phyloP scores from a whole-genome alignment of 23 red algal species.

The Gracilaria gracilis region DNA sequence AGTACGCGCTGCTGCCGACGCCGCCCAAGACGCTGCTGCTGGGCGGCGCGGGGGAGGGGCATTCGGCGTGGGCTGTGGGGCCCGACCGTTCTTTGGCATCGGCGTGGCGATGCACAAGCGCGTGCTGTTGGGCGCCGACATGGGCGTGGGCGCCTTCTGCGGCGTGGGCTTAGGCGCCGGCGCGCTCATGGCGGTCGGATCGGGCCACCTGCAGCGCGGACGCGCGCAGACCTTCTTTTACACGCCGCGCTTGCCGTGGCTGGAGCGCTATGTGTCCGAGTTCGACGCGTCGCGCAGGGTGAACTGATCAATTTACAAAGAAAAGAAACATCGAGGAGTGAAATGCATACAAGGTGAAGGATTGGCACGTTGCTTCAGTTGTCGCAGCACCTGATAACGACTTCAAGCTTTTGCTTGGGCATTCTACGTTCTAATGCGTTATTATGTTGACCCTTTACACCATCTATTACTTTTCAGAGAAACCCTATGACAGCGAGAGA shows the following conservation, averaged over 20 bases:
- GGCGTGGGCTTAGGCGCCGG: slow-evolving; percentile 72
- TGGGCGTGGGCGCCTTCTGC: slow-evolving; percentile 69
- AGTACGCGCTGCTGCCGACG: slow-evolving; percentile 59
- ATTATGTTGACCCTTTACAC: no score
- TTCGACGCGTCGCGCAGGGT: not conserved
- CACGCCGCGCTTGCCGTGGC: slow-evolving; percentile 34
- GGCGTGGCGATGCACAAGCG: slow-evolving; percentile 54
- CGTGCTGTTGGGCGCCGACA: slow-evolving; percentile 63
- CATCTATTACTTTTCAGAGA: no score
- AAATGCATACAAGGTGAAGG: no score
- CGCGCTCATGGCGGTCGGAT: slow-evolving; percentile 52
- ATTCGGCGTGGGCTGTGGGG: slow-evolving; percentile 74
- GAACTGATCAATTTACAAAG: no score
- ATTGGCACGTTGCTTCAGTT: no score
- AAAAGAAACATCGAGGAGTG: no score
- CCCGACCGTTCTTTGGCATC: slow-evolving; percentile 66
- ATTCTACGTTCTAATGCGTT: no score
- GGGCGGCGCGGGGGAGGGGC: slow-evolving; percentile 61
- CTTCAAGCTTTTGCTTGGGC: no score
- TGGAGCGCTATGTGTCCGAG: not conserved
- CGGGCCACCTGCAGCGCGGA: slow-evolving; percentile 52
- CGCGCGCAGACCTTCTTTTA: slow-evolving; percentile 42
- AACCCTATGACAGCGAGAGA: no score
- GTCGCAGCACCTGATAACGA: no score
- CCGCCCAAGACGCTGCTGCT: slow-evolving; percentile 68